These are phyloP conservation scores for Nidula microcarpa DNA, from an alignment of 768 basidiomycete species.

Conservation along the genomic window DNA sequence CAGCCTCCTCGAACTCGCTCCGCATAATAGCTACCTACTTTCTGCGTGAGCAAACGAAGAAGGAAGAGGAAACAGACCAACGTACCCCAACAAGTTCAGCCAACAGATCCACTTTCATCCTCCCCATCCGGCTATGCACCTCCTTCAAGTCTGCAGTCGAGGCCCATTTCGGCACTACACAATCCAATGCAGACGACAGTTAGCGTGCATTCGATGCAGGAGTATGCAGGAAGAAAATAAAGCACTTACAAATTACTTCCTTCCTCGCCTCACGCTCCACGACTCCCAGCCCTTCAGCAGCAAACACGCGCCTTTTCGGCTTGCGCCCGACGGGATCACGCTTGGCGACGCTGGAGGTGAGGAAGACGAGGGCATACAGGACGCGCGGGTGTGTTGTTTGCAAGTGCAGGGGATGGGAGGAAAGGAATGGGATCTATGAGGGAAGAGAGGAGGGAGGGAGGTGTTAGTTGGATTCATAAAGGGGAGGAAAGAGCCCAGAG, in stretches of 20 bases:
- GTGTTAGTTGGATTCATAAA: too few species aligned
- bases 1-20: conserved; percentile 63
- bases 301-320: conserved; percentile 71
- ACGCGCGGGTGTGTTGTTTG: conserved; percentile 68
- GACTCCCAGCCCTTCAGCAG: conserved; percentile 53
- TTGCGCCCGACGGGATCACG: conserved; percentile 72
- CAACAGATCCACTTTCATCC: conserved; percentile 67
- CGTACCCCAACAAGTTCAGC: conserved; percentile 67
- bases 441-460: conserved; percentile 1
- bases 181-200: conserved; percentile 4
- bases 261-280: conserved; percentile 44
- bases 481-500: too few species aligned
- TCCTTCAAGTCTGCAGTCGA: conserved; percentile 25
- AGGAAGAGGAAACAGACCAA: not conserved
- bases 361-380: conserved; percentile 61
- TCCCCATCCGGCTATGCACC: conserved; percentile 46
- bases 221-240: not conserved
- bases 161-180: conserved; percentile 53
- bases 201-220: not conserved
- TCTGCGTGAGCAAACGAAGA: not conserved
- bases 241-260: conserved; percentile 33
- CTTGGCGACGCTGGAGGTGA: conserved; percentile 63
- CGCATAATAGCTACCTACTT: conserved; percentile 61
- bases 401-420: conserved; percentile 42
- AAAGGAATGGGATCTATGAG: conserved; percentile 15